Base-by-base conservation (phyloP, 768 basidiomycete genomes). In the Leucocoprinus birnbaumii region DNA sequence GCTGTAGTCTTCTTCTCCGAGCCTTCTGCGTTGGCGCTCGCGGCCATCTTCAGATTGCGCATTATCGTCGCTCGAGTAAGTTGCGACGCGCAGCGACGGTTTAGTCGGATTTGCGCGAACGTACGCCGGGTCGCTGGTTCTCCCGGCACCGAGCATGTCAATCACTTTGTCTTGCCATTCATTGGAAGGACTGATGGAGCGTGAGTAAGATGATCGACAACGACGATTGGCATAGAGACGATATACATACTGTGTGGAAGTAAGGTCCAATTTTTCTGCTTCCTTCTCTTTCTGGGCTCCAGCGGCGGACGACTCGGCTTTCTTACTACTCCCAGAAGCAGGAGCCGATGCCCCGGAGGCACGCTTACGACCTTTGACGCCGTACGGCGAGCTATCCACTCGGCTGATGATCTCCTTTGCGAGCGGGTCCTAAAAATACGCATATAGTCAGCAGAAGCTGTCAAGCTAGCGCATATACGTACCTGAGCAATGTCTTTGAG, bases 151-250 rank as follows among this genome's bases (percentile, higher is more conserved):
- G 37, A 77, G 69, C 70, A 76, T 76, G 22, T 68, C 60, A 3
- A 71, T 70, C 2, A 92, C 84, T 43, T 75, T 73, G 62, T 89
- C 88, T 67, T 92, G 91, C 90, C 90, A 92, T 68, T 92, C 89
- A 59, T 84, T 85, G 21, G 88, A 87, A 16, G 89, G 89, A 59
- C 88, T 91, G 56, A 34, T 52, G 57, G 41, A 34, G 56, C 56
- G 37, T 51, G 22, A 25, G 44, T 3, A 18, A 22, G 43, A 50
- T 48, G 11, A 14, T 19, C 19, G 27, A 14, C 18, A 5, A 6
- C 41, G 24, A 48, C 18, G 43, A 51, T 25, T 59, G 55, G 16
- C n/a, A 48, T 7, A 45, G 35, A 31, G 31, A 31, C 31, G 31
- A 11, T 31, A 47, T 5, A 74, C 85, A 58, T 65, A 87, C 87